Base-by-base conservation (phyloP, 2,329 filamentous ascomycete species). In the Teratosphaeria pseudoeucalypti region DNA sequence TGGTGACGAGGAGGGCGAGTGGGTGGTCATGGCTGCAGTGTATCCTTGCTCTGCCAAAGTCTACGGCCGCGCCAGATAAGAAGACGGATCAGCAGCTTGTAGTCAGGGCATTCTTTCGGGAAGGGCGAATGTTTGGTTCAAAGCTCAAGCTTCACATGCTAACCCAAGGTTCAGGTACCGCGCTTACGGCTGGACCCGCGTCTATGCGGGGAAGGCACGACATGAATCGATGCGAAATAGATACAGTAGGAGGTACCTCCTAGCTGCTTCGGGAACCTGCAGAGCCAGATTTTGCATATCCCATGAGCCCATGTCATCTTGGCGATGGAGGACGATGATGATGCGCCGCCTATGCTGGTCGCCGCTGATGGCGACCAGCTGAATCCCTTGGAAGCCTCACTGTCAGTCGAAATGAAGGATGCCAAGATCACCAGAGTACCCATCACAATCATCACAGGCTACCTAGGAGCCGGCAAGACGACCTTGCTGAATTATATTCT, bases 401-500 rank as follows among this genome's bases (percentile, higher is more conserved):
- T 71, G 14, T 70, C 70, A 34, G 68, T 73, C 32, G 74, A 75
- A 3, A 73, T 78, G 19, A 77, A 81, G 54, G 82, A 84, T 19
- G 60, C 70, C 62, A 78, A 80, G 55, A 73, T 76, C 7, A 74
- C 82, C 61, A 90, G 88, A 74, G 89, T 92, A 1, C 89, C 89
- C 19, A 90, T 94, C 64, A 92, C 89, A 0, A 91, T 94, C 63
- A 87, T 94, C 10, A 94, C 89, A 57, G 90, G 94, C 3, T 99
- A 99, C 70, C 82, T 99, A 3, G 94, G 94, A 19, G 90, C 94
- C 9, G 94, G 94, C 19, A 99, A 99, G 75, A 97, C 92, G 0
- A 97, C 92, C 0, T 76, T 97, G 34, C 79, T 99, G 60, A 97
- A 99, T 73, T 96, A 97, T 73, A 97, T 99, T 62, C 79, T 99